phyloP scores from a whole-genome alignment of 306 rosid genomes.

The Abrus pulchellus region DNA sequence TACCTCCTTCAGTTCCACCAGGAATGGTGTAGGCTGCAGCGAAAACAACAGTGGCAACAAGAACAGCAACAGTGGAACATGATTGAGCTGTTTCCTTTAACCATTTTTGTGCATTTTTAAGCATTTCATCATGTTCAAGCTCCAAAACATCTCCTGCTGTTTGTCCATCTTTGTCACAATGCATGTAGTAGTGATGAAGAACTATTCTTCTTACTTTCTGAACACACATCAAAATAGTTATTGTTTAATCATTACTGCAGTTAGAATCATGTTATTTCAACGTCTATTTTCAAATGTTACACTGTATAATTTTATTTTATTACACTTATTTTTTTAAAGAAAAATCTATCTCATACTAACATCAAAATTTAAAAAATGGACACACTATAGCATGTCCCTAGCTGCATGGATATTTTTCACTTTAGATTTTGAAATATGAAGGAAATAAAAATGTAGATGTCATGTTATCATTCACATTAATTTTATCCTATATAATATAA shows the following conservation, averaged over 20 bases:
- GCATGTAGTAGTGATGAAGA: constrained; percentile 24
- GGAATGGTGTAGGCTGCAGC: constrained; percentile 54
- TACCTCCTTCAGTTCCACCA: constrained; percentile 26
- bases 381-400: too few relatives aligned
- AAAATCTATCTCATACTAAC: too few relatives aligned
- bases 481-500: too few relatives aligned
- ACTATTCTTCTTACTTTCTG: constrained; percentile 41
- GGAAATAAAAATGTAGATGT: too few relatives aligned
- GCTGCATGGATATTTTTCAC: too few relatives aligned
- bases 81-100: constrained; percentile 40
- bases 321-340: too few relatives aligned
- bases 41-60: constrained; percentile 49
- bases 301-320: too few relatives aligned
- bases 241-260: not conserved
- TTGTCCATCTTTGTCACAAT: not conserved
- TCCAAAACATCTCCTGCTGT: constrained; percentile 40
- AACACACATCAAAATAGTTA: not conserved
- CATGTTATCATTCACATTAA: too few relatives aligned
- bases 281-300: too few relatives aligned
- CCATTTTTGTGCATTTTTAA: constrained; percentile 44
- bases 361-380: too few relatives aligned
- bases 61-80: constrained; percentile 45
- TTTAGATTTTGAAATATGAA: too few relatives aligned
- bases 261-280: not conserved
- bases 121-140: not conserved